phyloP scores from a whole-genome alignment of 2,329 filamentous ascomycete genomes.

The Xylariaceae sp. region DNA sequence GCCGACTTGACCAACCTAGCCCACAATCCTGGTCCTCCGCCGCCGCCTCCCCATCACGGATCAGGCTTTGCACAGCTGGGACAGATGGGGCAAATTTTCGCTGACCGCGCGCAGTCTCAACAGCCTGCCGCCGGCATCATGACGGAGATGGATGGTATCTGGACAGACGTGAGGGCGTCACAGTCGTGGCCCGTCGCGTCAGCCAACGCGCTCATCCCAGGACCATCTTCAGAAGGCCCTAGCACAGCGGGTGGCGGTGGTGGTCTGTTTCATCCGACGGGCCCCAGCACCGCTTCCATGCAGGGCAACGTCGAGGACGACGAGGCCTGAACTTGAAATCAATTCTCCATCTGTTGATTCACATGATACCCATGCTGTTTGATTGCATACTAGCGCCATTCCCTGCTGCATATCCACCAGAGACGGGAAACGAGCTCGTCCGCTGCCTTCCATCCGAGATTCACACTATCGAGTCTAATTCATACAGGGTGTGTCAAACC shows the following conservation, averaged over 20 bases:
- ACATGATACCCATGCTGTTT: no score
- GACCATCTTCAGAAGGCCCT: slow-evolving; percentile 15
- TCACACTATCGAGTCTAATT: no score
- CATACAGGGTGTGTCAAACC: no score
- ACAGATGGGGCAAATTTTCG: not conserved
- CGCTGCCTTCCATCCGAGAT: no score
- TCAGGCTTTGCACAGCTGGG: not conserved
- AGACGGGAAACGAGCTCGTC: no score
- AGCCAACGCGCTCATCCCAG: slow-evolving; percentile 2
- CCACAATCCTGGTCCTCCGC: slow-evolving; percentile 18
- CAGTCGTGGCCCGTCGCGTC: not conserved
- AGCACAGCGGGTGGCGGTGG: slow-evolving; percentile 24
- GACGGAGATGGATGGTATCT: not conserved
- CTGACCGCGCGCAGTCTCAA: not conserved
- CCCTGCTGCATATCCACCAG: no score
- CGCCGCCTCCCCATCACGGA: slow-evolving; percentile 17
- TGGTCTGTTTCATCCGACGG: slow-evolving; percentile 10
- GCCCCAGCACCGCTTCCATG: slow-evolving; percentile 29
- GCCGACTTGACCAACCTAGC: slow-evolving; percentile 19
- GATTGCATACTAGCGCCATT: no score
- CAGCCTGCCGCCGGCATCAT: not conserved
- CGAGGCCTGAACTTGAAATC: slow-evolving; percentile 4
- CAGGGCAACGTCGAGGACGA: slow-evolving; percentile 18
- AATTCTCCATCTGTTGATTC: no score
- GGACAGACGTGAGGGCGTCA: not conserved